Evolutionary conservation across 495 filamentous ascomycete genomes (phyloP), one percentile per base, ranked within the genome.

Genomic region (Talaromyces borbonicus): DNA sequence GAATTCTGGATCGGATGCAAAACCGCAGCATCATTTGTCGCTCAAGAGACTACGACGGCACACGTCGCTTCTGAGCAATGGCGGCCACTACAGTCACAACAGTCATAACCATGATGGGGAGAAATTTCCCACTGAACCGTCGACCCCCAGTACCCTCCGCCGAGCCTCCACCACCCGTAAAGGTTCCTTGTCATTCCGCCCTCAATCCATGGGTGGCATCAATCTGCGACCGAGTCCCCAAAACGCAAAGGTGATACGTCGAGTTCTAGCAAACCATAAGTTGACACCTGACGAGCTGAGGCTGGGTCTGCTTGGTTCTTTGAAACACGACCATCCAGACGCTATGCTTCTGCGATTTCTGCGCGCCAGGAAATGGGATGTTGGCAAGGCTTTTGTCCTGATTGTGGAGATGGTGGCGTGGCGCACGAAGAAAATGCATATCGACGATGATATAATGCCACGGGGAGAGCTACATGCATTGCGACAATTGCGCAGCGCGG

Each of bases 281-380:
- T 72, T 83, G 26, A 65, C 78, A 2, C 83, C 87, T 1, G 80
- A 83, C 50, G 73, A 81, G 40, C 72, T 97, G 45, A 76, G 88
- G 18, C 63, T 72, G 15, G 81, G 85, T 2, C 81, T 95, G 56
- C 87, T 92, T 78, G 72, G 72, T 43, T 89, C 90, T 78, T 74
- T 87, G 31, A 95, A 95, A 69, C 83, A 87, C 56, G 90, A 97
- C 56, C 77, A 94, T 57, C 92, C 92, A 0, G 92, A 98, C 60
- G 85, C 75, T 1, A 68, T 97, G 32, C 67, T 95, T n/a, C 69
- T 96, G 35, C 83, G 92, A 15, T 98, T 95, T 59, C 67, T 98
- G 38, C 75, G 92, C 26, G 92, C 92, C 14, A 74, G 92, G 22
- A 97, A 97, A 61, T 98, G 92, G 92, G 84, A 96, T 55, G 77